Evolutionary conservation across 2,329 filamentous ascomycete genomes (phyloP).

Genomic region (Fusarium sp.): DNA sequence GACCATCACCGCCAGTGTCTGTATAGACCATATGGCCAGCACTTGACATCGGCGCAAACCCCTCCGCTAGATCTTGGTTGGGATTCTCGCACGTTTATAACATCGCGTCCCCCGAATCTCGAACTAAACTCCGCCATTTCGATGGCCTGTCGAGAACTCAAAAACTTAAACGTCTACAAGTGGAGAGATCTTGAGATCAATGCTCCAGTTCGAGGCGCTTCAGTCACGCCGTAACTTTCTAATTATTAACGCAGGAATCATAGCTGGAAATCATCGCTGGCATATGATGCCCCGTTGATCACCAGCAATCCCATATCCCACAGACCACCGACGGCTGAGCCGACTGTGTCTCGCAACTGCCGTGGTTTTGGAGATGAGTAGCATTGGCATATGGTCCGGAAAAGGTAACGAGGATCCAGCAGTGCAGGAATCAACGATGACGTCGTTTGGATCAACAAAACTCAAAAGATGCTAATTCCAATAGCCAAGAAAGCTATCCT

Average conservation of each 20-base stretch:
- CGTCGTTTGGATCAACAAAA: slow-evolving; percentile 8
- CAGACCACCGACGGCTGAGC: slow-evolving; percentile 39
- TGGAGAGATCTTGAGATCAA: neutral
- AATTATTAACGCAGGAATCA: neutral
- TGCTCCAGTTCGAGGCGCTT: neutral
- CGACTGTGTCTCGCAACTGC: slow-evolving; percentile 41
- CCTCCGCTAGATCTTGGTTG: neutral
- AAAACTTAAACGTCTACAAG: neutral
- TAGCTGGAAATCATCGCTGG: slow-evolving; percentile 16
- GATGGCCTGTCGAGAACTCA: neutral
- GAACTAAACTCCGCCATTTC: neutral
- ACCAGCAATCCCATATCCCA: slow-evolving; percentile 28
- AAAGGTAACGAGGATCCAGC: slow-evolving; percentile 18
- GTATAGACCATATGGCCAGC: neutral
- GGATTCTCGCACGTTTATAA: neutral
- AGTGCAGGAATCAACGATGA: slow-evolving; percentile 22
- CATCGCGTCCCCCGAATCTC: neutral
- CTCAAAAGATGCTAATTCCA: slow-evolving; percentile 26
- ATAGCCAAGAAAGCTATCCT: slow-evolving; percentile 7
- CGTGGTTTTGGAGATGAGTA: slow-evolving; percentile 2
- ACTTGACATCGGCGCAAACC: neutral
- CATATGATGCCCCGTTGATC: slow-evolving; percentile 36
- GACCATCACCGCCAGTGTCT: neutral
- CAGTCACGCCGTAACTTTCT: slow-evolving; percentile 1
- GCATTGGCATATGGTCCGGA: slow-evolving; percentile 15